Evolutionary conservation across 768 basidiomycete species (phyloP).

Genomic region (Chalciporus pseudorubinellus): DNA sequence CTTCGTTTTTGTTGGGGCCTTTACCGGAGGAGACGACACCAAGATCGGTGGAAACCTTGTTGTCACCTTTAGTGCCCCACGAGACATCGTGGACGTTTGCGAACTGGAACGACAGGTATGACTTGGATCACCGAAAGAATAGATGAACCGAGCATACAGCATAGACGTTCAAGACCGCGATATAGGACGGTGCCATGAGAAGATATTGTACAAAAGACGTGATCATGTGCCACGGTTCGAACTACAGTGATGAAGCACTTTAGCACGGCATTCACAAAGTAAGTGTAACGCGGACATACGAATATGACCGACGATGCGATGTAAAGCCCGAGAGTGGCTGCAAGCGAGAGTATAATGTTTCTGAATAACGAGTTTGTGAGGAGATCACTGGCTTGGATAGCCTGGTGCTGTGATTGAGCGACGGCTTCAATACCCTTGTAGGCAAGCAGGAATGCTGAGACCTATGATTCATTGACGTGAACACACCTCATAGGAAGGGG

Average conservation of each 20-base stretch:
- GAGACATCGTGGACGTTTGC: constrained; percentile 90
- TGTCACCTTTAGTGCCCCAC: constrained; percentile 96
- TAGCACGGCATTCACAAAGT: not conserved
- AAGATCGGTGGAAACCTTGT: constrained; percentile 80
- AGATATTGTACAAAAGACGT: constrained; percentile 93
- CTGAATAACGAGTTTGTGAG: constrained; percentile 81
- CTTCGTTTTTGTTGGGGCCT: constrained; percentile 66
- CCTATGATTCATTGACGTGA: constrained; percentile 37
- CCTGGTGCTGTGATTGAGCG: constrained; percentile 40
- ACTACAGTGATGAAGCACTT: constrained; percentile 39
- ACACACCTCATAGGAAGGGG: not conserved
- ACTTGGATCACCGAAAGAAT: not conserved
- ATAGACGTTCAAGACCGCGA: constrained; percentile 90
- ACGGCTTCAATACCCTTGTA: constrained; percentile 75
- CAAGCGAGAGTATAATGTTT: constrained; percentile 80
- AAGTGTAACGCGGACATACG: constrained; percentile 47
- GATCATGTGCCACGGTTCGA: constrained; percentile 99
- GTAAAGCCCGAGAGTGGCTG: constrained; percentile 90
- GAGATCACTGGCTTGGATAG: constrained; percentile 54
- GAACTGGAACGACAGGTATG: constrained; percentile 44
- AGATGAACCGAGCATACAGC: constrained; percentile 41
- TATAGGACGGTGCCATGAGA: constrained; percentile 91
- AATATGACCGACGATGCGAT: constrained; percentile 78
- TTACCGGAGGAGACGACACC: constrained; percentile 70
- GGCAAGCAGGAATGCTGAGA: constrained; percentile 77